Conservation (phyloP, 176 grass and related monocot genomes). For the Musa itinerans region DNA sequence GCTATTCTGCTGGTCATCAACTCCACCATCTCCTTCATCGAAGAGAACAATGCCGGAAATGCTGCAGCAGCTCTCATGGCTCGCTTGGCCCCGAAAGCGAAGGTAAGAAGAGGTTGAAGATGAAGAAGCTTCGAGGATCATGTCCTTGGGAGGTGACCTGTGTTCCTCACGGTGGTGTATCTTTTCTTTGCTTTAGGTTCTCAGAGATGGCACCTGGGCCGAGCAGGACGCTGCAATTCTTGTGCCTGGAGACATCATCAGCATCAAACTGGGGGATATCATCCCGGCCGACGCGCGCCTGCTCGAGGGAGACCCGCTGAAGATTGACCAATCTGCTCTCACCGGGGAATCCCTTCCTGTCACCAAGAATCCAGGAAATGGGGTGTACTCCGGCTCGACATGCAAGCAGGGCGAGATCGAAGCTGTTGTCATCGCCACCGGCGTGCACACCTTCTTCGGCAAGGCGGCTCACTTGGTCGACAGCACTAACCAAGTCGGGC, state of each 20-base stretch:
- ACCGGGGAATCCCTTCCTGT: slow-evolving; percentile 76
- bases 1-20: slow-evolving; percentile 74
- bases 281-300: slow-evolving; percentile 94
- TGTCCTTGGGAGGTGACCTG: background rate
- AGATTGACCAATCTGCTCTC: slow-evolving; percentile 83
- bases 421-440: slow-evolving; percentile 94
- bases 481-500: slow-evolving; percentile 89
- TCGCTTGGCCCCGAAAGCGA: slow-evolving; percentile 88
- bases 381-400: slow-evolving; percentile 82
- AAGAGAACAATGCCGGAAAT: slow-evolving; percentile 95
- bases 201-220: slow-evolving; percentile 71
- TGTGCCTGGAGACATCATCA: slow-evolving; percentile 81
- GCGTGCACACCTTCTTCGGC: slow-evolving; percentile 94
- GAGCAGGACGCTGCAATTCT: slow-evolving; percentile 86
- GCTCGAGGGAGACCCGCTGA: slow-evolving; percentile 76
- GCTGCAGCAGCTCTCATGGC: slow-evolving; percentile 91
- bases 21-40: slow-evolving; percentile 93
- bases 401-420: slow-evolving; percentile 95
- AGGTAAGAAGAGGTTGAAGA: slow-evolving; percentile 29
- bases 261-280: slow-evolving; percentile 92
- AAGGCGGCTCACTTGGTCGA: slow-evolving; percentile 96
- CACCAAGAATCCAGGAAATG: slow-evolving; percentile 64
- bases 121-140: background rate
- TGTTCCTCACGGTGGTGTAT: background rate
- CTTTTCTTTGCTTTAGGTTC: slow-evolving; percentile 29